Evolutionary conservation across 73 alveolate genomes (phyloP), one percentile per base, ranked within the genome.

Genomic region (Symbiodinium natans): DNA sequence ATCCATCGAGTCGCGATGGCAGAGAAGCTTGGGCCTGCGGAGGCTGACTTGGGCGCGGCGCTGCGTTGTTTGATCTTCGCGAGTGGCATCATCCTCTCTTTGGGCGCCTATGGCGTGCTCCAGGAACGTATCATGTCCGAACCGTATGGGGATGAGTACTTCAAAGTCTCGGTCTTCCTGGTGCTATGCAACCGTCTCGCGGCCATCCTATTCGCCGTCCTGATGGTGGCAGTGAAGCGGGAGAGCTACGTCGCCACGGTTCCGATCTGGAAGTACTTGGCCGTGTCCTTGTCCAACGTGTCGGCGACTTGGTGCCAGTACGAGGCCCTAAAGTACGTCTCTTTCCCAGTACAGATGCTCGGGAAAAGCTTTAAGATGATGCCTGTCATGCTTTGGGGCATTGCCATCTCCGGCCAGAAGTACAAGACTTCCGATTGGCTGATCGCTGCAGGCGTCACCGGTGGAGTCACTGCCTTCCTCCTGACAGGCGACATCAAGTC

Each of bases 311-410:
- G 92, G 92, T 92, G 98, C 71, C 98, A 92, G 63, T 92, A 92
- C 34, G 98, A 92, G 92, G 98, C 98, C 7, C 40, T 92, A 92
- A 92, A 92, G 42, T 92, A 92, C 43, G 98, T 92, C 68, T 54
- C 84, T 39, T 92, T 92, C 43, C 98, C 98, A 0, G 98, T 92
- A 43, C 98, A 92, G 98, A 92, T 92, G 98, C 40, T 13, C 0
- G 74, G 54, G 9, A 90, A 90, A 41, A 90, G 97, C 41, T 90
- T 90, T 89, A 90, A 90, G 89, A 90, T 90, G 97, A 90, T 90
- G 97, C 97, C 97, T 7, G 97, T 90, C 41, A 90, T 90, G 97
- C 56, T 92, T 2, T 92, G 98, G 98, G 98, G 98, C 29, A 92
- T 92, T 34, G 63, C 41, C 39, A 77, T 92, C 46, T 75, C 92